Evolutionary conservation across 768 basidiomycete species (phyloP).

Genomic region (Leccinum longicurvipes): DNA sequence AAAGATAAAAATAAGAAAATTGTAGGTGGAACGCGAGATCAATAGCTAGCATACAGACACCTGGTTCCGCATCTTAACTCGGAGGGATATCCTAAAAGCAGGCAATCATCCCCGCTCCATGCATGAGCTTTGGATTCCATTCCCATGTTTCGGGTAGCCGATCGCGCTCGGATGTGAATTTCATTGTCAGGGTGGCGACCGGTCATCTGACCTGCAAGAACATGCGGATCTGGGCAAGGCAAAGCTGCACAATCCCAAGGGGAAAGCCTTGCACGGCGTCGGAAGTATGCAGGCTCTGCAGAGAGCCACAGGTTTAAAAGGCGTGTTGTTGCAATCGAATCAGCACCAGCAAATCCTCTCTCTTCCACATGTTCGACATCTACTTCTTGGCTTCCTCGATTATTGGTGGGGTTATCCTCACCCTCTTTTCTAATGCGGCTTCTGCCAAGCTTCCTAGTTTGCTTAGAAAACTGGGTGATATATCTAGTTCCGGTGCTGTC

Average conservation of each 20-base stretch:
- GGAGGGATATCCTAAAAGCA: not conserved
- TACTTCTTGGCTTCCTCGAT: constrained; percentile 7
- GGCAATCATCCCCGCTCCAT: not conserved
- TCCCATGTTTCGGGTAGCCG: not conserved
- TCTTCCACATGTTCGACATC: constrained; percentile 11
- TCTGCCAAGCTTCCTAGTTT: constrained; percentile 6
- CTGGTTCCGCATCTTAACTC: not conserved
- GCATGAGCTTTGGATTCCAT: not conserved
- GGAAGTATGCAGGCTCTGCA: not conserved
- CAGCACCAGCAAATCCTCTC: not conserved
- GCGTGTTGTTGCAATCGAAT: not conserved
- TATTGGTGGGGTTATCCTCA: constrained; percentile 14
- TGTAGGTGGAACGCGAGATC: not conserved
- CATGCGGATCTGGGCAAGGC: not conserved
- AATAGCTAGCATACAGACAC: not conserved
- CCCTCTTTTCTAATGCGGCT: constrained; percentile 9
- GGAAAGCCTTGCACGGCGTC: not conserved
- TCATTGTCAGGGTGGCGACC: not conserved
- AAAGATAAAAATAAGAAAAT: not conserved
- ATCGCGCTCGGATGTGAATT: not conserved
- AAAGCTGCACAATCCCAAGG: not conserved
- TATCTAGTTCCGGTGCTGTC: constrained; percentile 7
- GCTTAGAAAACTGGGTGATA: constrained; percentile 2
- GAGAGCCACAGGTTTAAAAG: not conserved
- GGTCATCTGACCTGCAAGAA: not conserved